Evolutionary conservation across 163 green algal species (phyloP).

Genomic region (Coccomyxa subellipsoidea): DNA sequence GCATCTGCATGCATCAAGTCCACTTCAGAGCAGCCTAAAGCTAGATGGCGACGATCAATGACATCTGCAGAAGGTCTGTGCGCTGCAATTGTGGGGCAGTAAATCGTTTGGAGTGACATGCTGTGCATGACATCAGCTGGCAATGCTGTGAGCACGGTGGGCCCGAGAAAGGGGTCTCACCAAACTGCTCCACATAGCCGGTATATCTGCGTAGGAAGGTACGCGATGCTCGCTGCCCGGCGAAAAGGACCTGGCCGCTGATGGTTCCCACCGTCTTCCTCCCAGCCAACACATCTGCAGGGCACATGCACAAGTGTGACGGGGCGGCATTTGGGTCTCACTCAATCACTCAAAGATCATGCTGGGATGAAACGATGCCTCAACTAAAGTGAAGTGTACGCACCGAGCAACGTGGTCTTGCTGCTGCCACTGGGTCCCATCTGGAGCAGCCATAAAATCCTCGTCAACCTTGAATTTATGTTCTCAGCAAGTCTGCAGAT

Average conservation of each 20-base stretch:
- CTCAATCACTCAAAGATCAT: neutral
- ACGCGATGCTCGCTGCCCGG: conserved; percentile 52
- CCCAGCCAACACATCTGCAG: conserved; percentile 45
- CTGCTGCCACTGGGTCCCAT: conserved; percentile 13
- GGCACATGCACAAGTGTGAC: neutral
- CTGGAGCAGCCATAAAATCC: neutral
- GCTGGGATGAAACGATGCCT: neutral
- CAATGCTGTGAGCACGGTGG: too few relatives aligned
- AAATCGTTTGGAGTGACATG: too few relatives aligned
- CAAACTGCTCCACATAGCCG: conserved; percentile 56
- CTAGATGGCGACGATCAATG: too few relatives aligned
- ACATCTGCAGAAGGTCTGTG: too few relatives aligned
- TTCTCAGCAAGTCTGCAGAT: too few relatives aligned
- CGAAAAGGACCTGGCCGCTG: conserved; percentile 53
- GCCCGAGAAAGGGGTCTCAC: conserved; percentile 15
- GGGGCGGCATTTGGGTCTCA: neutral
- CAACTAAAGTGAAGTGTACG: too few relatives aligned
- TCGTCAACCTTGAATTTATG: too few relatives aligned
- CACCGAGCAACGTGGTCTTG: conserved; percentile 17
- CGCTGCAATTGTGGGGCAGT: too few relatives aligned
- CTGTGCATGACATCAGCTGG: too few relatives aligned
- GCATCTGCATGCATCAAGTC: too few relatives aligned
- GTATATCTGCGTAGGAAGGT: conserved; percentile 65
- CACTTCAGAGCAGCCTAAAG: too few relatives aligned
- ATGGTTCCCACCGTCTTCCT: conserved; percentile 47